A percentile compares a stretch with the other conserved stretches of the same genome.
Conservation (phyloP, 768 basidiomycete species). For the Sistotremastrum suecicum region DNA sequence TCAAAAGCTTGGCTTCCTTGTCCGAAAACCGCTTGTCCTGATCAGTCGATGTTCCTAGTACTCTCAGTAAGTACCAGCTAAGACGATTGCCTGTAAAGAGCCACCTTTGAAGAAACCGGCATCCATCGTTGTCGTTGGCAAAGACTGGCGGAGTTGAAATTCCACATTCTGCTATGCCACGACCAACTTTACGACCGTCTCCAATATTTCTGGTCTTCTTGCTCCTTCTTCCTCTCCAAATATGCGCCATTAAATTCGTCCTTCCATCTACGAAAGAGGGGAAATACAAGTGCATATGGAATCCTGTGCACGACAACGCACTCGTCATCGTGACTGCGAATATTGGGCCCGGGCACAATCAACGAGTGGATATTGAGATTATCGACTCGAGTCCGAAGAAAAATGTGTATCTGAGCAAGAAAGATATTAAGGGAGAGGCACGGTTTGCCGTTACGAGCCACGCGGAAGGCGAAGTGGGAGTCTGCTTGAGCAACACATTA, state of each 20-base stretch:
- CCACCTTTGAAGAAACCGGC: too few relatives aligned
- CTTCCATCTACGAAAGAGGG: constrained; percentile 64
- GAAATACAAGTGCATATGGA: constrained; percentile 85
- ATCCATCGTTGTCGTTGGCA: too few relatives aligned
- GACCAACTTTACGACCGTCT: too few relatives aligned
- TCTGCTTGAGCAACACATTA: constrained; percentile 80
- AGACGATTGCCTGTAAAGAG: constrained; percentile 41
- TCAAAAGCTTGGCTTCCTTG: constrained; percentile 85
- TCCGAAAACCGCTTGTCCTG: constrained; percentile 89
- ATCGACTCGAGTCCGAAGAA: constrained; percentile 72
- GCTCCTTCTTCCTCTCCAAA: constrained; percentile 15
- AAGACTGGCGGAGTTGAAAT: too few relatives aligned
- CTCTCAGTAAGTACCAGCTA: background rate
- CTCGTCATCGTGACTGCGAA: constrained; percentile 96
- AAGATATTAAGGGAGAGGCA: constrained; percentile 78
- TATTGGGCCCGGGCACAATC: constrained; percentile 57
- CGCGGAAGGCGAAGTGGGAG: constrained; percentile 86
- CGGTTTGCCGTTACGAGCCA: constrained; percentile 90
- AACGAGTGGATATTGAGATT: constrained; percentile 89
- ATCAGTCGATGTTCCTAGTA: constrained; percentile 84
- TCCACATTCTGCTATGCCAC: too few relatives aligned
- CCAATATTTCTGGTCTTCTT: constrained; percentile 17
- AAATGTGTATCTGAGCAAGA: constrained; percentile 87
- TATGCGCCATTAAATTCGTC: constrained; percentile 71
- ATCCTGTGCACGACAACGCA: constrained; percentile 70